phyloP scores from a whole-genome alignment of 352 stramenopile species.

The Globisporangium iwayamae region DNA sequence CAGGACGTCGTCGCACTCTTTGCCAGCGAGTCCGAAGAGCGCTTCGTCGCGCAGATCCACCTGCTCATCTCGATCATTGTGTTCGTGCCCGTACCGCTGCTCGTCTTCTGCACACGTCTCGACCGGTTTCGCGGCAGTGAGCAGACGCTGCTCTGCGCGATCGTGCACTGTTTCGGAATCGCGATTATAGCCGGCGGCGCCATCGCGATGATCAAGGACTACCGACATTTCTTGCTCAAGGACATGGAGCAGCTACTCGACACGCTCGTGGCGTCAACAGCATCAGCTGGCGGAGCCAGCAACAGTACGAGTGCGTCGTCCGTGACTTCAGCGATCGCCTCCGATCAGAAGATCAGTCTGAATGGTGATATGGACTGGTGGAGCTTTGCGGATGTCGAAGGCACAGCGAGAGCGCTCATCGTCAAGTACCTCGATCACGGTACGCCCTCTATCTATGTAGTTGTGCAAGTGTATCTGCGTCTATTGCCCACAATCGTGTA shows the following conservation, averaged over 20 bases:
- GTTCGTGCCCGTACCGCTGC: constrained; percentile 52
- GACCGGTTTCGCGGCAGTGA: constrained; percentile 55
- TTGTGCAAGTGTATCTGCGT: background rate
- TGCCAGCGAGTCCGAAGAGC: constrained; percentile 31
- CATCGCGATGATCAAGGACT: constrained; percentile 39
- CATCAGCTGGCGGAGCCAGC: background rate
- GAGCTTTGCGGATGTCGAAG: constrained; percentile 59
- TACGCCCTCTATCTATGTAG: constrained; percentile 12
- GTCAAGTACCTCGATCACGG: constrained; percentile 46
- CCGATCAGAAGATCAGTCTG: constrained; percentile 24
- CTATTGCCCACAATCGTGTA: background rate
- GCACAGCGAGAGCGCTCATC: constrained; percentile 38
- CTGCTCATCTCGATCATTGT: constrained; percentile 52
- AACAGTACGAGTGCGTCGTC: constrained; percentile 4
- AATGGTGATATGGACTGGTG: constrained; percentile 40
- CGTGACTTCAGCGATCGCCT: background rate
- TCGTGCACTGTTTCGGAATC: constrained; percentile 68
- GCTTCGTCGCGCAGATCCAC: constrained; percentile 23
- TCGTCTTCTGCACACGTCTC: constrained; percentile 50
- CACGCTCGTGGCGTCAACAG: constrained; percentile 2
- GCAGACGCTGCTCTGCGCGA: constrained; percentile 52
- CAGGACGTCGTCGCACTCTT: constrained; percentile 42
- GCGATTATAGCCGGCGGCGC: constrained; percentile 42
- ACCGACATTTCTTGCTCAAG: constrained; percentile 42
- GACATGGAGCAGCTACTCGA: constrained; percentile 52